Evolutionary conservation across 345 rosid species (phyloP).

Genomic region (Populus euphratica): DNA sequence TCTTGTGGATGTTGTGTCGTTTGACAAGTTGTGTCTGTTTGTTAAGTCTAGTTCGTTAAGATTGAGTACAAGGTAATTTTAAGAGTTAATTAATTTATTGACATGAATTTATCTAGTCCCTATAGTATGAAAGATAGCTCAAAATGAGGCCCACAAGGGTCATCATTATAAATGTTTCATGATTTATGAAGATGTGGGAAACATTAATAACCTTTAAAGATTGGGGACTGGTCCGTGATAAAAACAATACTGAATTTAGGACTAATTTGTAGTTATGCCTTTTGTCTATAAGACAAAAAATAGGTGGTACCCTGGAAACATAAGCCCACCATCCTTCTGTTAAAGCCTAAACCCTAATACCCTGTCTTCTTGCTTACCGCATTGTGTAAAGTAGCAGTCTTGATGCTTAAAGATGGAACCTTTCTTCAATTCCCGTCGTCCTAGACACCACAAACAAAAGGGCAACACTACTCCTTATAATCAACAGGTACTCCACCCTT

Average conservation of each 20-base stretch:
- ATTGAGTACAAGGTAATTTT: neutral
- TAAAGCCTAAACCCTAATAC: slow-evolving; percentile 5
- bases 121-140: neutral
- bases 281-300: too few relatives aligned
- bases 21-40: neutral
- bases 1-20: neutral
- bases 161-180: neutral
- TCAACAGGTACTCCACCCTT: neutral
- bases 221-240: too few relatives aligned
- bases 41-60: neutral
- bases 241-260: too few relatives aligned
- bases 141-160: neutral
- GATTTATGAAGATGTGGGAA: neutral
- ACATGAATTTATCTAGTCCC: neutral
- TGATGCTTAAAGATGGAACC: slow-evolving; percentile 8
- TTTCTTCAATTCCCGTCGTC: slow-evolving; percentile 2
- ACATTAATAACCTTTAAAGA: too few relatives aligned
- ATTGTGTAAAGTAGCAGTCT: neutral
- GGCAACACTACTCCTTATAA: neutral
- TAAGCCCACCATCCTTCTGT: neutral
- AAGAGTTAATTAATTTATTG: neutral
- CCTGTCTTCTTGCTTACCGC: neutral
- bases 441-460: neutral
- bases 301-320: neutral
- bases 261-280: too few relatives aligned